Evolutionary conservation across 768 basidiomycete species (phyloP).

Genomic region (Hypsizygus marmoreus): DNA sequence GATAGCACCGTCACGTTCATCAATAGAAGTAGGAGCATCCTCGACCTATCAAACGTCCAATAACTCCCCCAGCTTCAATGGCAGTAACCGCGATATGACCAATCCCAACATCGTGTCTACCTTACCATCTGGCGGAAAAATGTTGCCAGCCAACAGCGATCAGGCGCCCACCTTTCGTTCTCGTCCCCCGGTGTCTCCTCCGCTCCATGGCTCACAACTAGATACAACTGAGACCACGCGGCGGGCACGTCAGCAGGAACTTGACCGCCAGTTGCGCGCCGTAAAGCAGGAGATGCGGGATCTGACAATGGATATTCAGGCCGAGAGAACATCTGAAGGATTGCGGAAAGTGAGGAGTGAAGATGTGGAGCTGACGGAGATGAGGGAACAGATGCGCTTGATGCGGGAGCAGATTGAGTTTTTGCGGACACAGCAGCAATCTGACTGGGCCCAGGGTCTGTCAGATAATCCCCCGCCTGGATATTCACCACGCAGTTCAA

Average conservation of each 20-base stretch:
- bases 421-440: conserved; percentile 3
- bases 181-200: neutral
- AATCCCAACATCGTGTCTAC: neutral
- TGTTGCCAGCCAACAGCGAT: neutral
- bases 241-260: conserved; percentile 2
- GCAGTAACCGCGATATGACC: neutral
- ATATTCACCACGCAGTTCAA: neutral
- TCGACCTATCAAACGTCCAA: neutral
- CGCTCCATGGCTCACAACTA: neutral
- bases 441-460: conserved; percentile 5
- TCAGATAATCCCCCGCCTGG: conserved; percentile 6
- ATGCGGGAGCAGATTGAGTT: too few relatives aligned
- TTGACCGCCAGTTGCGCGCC: neutral
- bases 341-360: neutral
- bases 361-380: neutral
- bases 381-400: neutral
- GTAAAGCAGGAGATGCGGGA: conserved; percentile 1
- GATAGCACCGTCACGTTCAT: neutral
- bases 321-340: neutral
- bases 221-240: neutral
- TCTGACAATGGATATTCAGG: neutral
- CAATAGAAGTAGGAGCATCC: neutral
- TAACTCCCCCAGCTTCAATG: too few relatives aligned
- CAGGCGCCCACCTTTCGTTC: neutral
- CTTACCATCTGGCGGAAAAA: conserved; percentile 1